Conservation (phyloP, 805 yeast species). For the Yarrowia alimentaria region DNA sequence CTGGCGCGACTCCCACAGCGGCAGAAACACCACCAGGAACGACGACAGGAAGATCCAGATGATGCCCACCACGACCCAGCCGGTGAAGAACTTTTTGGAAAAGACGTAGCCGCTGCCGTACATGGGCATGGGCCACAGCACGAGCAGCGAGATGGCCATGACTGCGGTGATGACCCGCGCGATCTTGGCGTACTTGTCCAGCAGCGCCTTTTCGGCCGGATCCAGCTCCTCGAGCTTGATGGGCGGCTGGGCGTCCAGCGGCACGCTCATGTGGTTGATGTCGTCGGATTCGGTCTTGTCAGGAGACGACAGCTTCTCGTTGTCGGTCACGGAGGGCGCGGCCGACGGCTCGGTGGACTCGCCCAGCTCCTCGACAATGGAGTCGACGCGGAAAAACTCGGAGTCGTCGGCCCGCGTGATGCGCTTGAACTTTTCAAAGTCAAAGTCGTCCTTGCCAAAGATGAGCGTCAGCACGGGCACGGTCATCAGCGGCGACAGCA, state of each 20-base stretch:
- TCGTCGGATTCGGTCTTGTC: no score
- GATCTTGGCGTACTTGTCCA: constrained; percentile 56
- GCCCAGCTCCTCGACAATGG: not conserved
- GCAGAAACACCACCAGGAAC: constrained; percentile 62
- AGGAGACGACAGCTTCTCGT: no score
- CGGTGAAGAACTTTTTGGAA: constrained; percentile 74
- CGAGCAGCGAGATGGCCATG: constrained; percentile 60
- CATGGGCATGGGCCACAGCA: constrained; percentile 95
- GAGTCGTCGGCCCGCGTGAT: constrained; percentile 43
- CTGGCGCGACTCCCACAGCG: constrained; percentile 70
- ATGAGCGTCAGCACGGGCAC: constrained; percentile 62
- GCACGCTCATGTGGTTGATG: not conserved
- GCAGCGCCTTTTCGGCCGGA: constrained; percentile 52
- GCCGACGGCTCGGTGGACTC: not conserved
- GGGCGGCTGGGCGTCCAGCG: constrained; percentile 37
- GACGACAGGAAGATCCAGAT: constrained; percentile 65
- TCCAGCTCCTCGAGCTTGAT: constrained; percentile 35
- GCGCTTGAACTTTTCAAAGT: constrained; percentile 61
- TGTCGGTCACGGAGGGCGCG: no score
- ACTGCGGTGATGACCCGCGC: constrained; percentile 62
- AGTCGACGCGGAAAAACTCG: constrained; percentile 23
- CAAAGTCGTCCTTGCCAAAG: constrained; percentile 70
- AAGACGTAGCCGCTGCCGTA: constrained; percentile 77
- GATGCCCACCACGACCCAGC: constrained; percentile 81
- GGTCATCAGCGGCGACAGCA: constrained; percentile 66